Conservation (phyloP, 805 yeast species). For the Yarrowia phangngaensis region DNA sequence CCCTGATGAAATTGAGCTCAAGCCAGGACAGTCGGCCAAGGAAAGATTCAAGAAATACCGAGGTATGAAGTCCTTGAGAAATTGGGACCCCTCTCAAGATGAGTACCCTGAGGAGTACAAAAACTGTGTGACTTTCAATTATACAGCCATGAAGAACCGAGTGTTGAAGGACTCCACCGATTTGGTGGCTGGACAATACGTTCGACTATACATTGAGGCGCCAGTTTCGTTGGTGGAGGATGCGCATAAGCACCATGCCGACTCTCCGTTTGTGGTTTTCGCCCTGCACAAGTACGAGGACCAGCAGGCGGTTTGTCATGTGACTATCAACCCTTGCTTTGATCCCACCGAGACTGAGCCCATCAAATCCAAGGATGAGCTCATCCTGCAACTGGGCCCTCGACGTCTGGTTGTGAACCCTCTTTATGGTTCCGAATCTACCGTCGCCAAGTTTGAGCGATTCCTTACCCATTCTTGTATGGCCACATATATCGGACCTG, state of each 20-base stretch:
- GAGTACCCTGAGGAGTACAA: slow-evolving; percentile 82
- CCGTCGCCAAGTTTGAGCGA: slow-evolving; percentile 81
- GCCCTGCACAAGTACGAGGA: slow-evolving; percentile 83
- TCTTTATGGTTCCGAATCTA: slow-evolving; percentile 70
- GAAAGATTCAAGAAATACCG: slow-evolving; percentile 75
- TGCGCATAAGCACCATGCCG: slow-evolving; percentile 47
- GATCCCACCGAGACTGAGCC: slow-evolving; percentile 53
- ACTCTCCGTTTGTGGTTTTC: slow-evolving; percentile 59
- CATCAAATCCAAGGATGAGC: slow-evolving; percentile 71
- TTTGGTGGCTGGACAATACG: slow-evolving; percentile 60
- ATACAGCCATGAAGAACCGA: slow-evolving; percentile 68
- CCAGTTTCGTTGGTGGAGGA: slow-evolving; percentile 49
- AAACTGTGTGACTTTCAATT: slow-evolving; percentile 70
- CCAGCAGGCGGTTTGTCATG: slow-evolving; percentile 74
- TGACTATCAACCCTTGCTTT: slow-evolving; percentile 85
- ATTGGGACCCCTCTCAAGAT: slow-evolving; percentile 84
- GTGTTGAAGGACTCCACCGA: slow-evolving; percentile 57
- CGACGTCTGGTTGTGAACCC: slow-evolving; percentile 83
- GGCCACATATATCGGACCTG: slow-evolving; percentile 87
- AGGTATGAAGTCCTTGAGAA: slow-evolving; percentile 78
- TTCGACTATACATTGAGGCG: slow-evolving; percentile 52
- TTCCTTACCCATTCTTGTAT: slow-evolving; percentile 70
- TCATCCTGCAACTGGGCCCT: slow-evolving; percentile 89
- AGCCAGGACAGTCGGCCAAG: slow-evolving; percentile 68
- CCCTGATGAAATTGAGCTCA: slow-evolving; percentile 91